Base-by-base conservation (phyloP, 345 rosid genomes). In the Mallotus nudiflorus region DNA sequence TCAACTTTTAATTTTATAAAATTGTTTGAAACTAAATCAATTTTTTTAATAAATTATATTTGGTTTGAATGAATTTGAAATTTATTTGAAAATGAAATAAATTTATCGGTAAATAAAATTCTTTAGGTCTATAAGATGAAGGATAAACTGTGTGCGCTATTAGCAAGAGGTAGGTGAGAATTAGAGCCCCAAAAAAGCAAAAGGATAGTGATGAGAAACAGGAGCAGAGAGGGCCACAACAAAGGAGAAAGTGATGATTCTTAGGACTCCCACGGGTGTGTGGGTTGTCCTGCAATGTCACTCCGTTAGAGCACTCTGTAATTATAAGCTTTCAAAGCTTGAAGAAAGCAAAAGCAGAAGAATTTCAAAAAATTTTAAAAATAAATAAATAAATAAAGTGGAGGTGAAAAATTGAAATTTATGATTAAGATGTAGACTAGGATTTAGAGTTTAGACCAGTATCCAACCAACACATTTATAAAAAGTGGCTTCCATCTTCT, bases 301-400 rank as follows among this genome's bases (percentile, higher is more conserved):
- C 68, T 58, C 59, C 60, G 16, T 37, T 22, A 55, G 73, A 70
- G 70, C 65, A 42, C 62, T 27, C 22, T 13, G 79, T 73, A 73
- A 81, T 83, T 68, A 81, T 81, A 81, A 66, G 77, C 19, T 83
- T 83, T 83, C 81, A 81, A 83, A 79, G 78, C 56, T 67, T 60
- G 71, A 12, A 54, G 71, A 50, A 42, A 71, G 76, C 48, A 73
- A 73, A 77, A 65, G 76, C 51, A 2, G 35, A 52, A 18, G 60
- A 61, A 42, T 39, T 39, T 39, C 6, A 39, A 39, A n/a, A n/a
- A n/a, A n/a, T n/a, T n/a, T n/a, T n/a, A n/a, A n/a, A 39, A 39
- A n/a, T n/a, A n/a, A n/a, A n/a, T n/a, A n/a, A n/a, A n/a, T n/a
- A 33, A 33, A 33, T 3, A 33, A 52, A 35, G 33, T 12, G 68